phyloP scores from a whole-genome alignment of 2,329 filamentous ascomycete genomes.

The Purpureocillium lavendulum region DNA sequence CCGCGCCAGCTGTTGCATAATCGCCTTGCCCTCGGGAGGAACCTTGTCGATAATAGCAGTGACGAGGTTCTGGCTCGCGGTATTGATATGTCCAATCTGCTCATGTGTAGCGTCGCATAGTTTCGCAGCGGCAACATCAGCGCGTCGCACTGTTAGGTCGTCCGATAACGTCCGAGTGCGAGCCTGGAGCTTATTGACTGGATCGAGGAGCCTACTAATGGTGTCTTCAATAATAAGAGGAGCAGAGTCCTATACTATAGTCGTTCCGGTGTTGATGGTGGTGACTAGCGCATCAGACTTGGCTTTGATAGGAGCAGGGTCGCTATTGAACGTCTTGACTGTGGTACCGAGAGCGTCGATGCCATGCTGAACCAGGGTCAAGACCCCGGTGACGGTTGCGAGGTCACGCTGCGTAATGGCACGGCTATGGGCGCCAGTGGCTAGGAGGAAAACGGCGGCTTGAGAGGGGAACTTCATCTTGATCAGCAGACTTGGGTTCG shows the following conservation, averaged over 20 bases:
- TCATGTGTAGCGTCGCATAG: conserved; percentile 2
- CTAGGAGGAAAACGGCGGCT: neutral
- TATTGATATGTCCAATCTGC: neutral
- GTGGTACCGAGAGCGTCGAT: neutral
- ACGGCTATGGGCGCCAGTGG: conserved; percentile 1
- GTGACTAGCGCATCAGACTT: neutral
- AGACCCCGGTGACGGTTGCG: neutral
- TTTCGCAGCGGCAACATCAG: neutral
- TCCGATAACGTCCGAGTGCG: conserved; percentile 1
- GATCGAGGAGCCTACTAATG: neutral
- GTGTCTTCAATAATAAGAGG: neutral
- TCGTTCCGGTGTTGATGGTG: neutral
- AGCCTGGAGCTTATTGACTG: conserved; percentile 1
- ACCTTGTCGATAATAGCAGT: conserved; percentile 1
- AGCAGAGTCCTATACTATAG: neutral
- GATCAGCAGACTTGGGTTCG: neutral
- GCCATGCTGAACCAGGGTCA: neutral
- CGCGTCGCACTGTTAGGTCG: neutral
- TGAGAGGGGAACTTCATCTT: conserved; percentile 3
- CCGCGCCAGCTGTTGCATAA: neutral
- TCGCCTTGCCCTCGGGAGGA: neutral
- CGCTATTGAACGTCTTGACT: conserved; percentile 1
- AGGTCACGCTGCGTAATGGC: conserved; percentile 1
- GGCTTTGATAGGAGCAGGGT: neutral
- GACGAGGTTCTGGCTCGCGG: neutral